phyloP scores from a whole-genome alignment of 495 filamentous ascomycete genomes.

The Tricharina praecox region DNA sequence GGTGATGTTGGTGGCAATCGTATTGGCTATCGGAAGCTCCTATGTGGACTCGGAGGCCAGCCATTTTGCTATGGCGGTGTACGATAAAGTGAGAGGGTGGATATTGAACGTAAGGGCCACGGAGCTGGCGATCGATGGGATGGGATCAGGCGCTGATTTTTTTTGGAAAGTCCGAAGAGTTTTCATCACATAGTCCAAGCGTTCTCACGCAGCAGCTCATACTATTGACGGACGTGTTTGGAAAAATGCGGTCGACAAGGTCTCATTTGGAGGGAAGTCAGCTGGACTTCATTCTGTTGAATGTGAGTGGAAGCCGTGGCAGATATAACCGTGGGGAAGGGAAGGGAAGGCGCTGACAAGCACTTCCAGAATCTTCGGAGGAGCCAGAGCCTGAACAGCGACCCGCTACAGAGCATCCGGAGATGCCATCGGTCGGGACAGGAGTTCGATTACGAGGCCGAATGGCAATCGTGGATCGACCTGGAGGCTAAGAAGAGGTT shows the following conservation, averaged over 20 bases:
- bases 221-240: slow-evolving; percentile 25
- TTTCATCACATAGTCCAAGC: slow-evolving; percentile 20
- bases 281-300: slow-evolving; percentile 24
- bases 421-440: slow-evolving; percentile 19
- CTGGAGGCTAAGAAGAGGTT: slow-evolving; percentile 25
- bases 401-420: slow-evolving; percentile 21
- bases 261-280: slow-evolving; percentile 22
- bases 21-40: slow-evolving; percentile 25
- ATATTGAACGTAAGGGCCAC: slow-evolving; percentile 17
- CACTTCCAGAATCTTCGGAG: slow-evolving; percentile 18
- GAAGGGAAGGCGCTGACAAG: background rate
- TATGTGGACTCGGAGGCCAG: slow-evolving; percentile 22
- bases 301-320: too few relatives aligned
- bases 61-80: slow-evolving; percentile 24
- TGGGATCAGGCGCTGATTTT: background rate
- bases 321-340: background rate
- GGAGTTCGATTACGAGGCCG: slow-evolving; percentile 23
- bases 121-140: too few relatives aligned
- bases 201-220: slow-evolving; percentile 20
- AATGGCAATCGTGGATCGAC: slow-evolving; percentile 27
- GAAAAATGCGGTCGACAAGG: slow-evolving; percentile 23
- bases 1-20: slow-evolving; percentile 29
- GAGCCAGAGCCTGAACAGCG: slow-evolving; percentile 17
- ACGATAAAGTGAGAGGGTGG: slow-evolving; percentile 24
- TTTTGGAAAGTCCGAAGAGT: slow-evolving; percentile 25